Base-by-base conservation (phyloP, 129 eudicot species). In the Gnaphalium uliginosum region DNA sequence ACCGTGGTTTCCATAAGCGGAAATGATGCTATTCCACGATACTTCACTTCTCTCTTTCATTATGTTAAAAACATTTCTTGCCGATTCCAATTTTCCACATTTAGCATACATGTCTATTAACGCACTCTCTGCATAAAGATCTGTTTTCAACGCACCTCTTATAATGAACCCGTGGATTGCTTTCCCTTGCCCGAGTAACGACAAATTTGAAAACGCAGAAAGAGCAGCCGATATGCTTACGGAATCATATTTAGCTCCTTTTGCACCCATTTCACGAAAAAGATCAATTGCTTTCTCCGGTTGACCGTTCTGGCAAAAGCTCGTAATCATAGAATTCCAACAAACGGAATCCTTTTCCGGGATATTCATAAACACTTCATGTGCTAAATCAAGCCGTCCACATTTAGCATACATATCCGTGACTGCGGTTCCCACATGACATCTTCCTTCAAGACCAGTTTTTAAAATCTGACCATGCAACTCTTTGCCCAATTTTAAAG, bases 351-450 rank as follows among this genome's bases (percentile, higher is more conserved):
- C 98, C 37, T 74, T 86, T 75, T 81, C 91, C 39, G 87, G 41
- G 83, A 87, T 73, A 41, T 84, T 86, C 13, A 1, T 13, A 69
- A 93, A 93, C 75, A 84, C 88, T 67, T 77, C 78, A 21, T 62
- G 66, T 27, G 90, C 96, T 57, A 89, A 82, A 71, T 83, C 92
- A 50, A 93, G 51, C 67, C 86, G 87, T 64, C 90, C 94, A 78
- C 96, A 90, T 81, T 89, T 90, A 7, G 95, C 89, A 66, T 94
- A 94, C 97, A 94, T 94, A 70, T 90, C 97, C 0, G 78, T 53
- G 11, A 90, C 48, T 1, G 98, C 88, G 26, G 91, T 94, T 15
- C 89, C 93, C 25, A 94, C 82, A 74, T 88, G 84, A 65, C 87
- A 82, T 57, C 76, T 87, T 39, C 58, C 71, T 56, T 88, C 93